These are phyloP conservation scores for Pseudogymnoascus sp. DNA, from an alignment of 2,329 filamentous ascomycete genomes.

Conservation along the genomic window DNA sequence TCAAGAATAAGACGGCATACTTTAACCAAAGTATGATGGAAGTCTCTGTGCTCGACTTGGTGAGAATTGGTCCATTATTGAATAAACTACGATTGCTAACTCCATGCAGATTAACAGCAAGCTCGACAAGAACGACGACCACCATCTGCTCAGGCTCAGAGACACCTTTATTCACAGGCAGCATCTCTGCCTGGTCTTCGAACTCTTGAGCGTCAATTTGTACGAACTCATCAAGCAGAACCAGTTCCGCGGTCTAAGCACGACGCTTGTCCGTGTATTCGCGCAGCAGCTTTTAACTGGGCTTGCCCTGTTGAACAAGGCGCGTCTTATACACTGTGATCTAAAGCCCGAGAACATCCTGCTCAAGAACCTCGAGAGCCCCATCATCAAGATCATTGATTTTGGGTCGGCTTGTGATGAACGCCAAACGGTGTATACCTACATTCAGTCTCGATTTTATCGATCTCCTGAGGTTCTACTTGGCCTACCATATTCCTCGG, in stretches of 20 bases:
- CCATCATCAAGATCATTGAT: constrained; percentile 99
- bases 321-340: constrained; percentile 94
- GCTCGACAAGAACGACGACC: constrained; percentile 98
- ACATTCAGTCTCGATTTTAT: constrained; percentile 98
- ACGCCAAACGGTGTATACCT: constrained; percentile 96
- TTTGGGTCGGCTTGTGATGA: constrained; percentile 98
- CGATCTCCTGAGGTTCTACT: constrained; percentile 91
- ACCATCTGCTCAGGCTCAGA: constrained; percentile 87
- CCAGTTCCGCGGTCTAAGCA: constrained; percentile 94
- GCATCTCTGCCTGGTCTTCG: constrained; percentile 93
- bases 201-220: constrained; percentile 90
- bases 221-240: constrained; percentile 99
- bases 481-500: constrained; percentile 94
- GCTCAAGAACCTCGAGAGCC: constrained; percentile 94
- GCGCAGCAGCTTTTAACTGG: constrained; percentile 94
- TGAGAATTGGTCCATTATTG: constrained; percentile 35
- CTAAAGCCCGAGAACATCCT: constrained; percentile 97
- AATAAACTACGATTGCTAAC: constrained; percentile 21
- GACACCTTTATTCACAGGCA: constrained; percentile 98
- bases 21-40: constrained; percentile 99
- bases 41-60: constrained; percentile 91
- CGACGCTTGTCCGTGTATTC: constrained; percentile 92
- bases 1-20: constrained; percentile 97
- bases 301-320: constrained; percentile 86
- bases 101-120: constrained; percentile 76